Percentiles rank a stretch among this genome's conserved stretches.
phyloP scores from a whole-genome alignment of 305 asterid genomes.

The Monarda citriodora region DNA sequence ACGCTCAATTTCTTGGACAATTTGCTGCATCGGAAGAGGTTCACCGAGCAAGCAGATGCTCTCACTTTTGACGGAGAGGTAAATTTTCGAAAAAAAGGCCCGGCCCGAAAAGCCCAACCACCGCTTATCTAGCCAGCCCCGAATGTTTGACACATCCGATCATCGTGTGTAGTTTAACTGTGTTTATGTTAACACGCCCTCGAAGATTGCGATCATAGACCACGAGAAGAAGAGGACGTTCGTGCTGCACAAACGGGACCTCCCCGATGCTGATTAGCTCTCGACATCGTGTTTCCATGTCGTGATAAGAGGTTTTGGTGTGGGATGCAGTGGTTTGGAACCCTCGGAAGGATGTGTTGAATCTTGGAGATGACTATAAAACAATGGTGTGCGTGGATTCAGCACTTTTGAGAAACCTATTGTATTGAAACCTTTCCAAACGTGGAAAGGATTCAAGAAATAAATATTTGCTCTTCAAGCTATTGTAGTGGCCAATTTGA shows the following conservation, averaged over 20 bases:
- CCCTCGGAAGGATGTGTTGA: slow-evolving; percentile 37
- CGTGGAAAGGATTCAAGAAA: slow-evolving; percentile 69
- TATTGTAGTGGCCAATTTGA: slow-evolving; percentile 74
- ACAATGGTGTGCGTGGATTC: slow-evolving; percentile 59
- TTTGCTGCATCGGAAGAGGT: slow-evolving; percentile 42
- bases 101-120: neutral
- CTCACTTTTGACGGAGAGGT: slow-evolving; percentile 75
- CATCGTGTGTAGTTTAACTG: slow-evolving; percentile 38
- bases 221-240: slow-evolving; percentile 70
- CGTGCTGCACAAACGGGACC: slow-evolving; percentile 60
- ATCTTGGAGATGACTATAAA: slow-evolving; percentile 32
- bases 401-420: slow-evolving; percentile 51
- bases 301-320: neutral
- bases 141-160: neutral
- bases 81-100: neutral
- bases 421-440: slow-evolving; percentile 49
- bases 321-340: slow-evolving; percentile 52
- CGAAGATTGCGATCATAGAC: slow-evolving; percentile 62
- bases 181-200: slow-evolving; percentile 54
- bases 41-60: slow-evolving; percentile 80
- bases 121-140: neutral
- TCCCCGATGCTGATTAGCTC: slow-evolving; percentile 58
- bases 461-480: slow-evolving; percentile 52
- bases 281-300: neutral
- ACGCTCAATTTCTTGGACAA: slow-evolving; percentile 69